Base-by-base conservation (phyloP, 768 basidiomycete genomes). In the Pleurotus platypus region DNA sequence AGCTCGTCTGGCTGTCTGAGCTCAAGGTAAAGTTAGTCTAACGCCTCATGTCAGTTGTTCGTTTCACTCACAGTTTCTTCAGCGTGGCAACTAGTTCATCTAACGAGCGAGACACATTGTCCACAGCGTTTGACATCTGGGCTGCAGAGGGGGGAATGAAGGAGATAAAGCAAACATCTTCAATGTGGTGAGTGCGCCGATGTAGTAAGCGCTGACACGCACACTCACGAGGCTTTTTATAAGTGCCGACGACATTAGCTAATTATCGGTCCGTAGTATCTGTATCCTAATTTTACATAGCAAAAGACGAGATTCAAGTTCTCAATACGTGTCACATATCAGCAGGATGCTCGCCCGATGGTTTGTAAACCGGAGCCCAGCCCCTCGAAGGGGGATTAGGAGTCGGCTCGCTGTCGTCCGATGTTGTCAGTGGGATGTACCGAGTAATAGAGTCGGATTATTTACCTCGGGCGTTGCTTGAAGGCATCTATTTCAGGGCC, bases 361-460 rank as follows among this genome's bases (percentile, higher is more conserved):
- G 30, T 24, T 53, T 53, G 24, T 53, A 53, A 35, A 37, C 39
- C n/a, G 51, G 51, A 39, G 35, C 51, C 51, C 51, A 53, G 20
- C 51, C 51, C 24, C 51, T 39, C 5, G 51, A 53, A 9, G 51
- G 51, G 15, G 51, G 38, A 11, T n/a, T 40, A 4, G 38, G 37
- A 15, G 5, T 53, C 9, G 35, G 38, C 24, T 39, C 37, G 51
- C 51, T 53, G n/a, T 20, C 46, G 22, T 3, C 13, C 18, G 13
- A 45, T 50, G 6, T 4, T 37, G 16, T 16, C 20, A 8, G 27
- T 2, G 11, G 49, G n/a, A 7, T 2, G 15, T 16, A 37, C 15
- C 12, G 3, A 50, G 37, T 7, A 15, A n/a, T 39, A 16, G 39
- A 39, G 15, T n/a, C 2, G 4, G 11, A 5, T 20, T 9, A n/a